Conservation (phyloP, 176 grass and related monocot species). For the sorghum (Sorghum bicolor) region DNA sequence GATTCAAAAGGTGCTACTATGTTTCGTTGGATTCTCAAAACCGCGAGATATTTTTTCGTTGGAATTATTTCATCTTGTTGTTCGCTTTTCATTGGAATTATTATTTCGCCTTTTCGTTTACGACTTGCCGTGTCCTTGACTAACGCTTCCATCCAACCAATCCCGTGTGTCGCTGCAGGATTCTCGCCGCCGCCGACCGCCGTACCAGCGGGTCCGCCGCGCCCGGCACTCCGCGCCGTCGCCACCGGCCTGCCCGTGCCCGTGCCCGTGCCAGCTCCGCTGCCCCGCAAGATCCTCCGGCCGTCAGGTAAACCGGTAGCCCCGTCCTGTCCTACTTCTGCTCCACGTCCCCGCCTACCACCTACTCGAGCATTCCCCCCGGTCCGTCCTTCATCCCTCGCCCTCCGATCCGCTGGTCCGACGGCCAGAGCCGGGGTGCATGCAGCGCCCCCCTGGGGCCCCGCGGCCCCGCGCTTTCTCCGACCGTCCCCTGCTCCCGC, state of each 20-base stretch:
- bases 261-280: not conserved
- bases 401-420: constrained; percentile 18
- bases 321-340: not conserved
- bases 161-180: constrained; percentile 30
- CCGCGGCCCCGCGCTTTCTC: constrained; percentile 10
- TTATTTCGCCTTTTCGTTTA: not conserved
- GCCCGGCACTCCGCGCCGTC: constrained; percentile 10
- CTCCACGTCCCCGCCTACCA: not conserved
- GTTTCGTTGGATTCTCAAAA: not conserved
- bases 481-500: constrained; percentile 24
- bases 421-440: not conserved
- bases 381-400: not conserved
- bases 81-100: not conserved
- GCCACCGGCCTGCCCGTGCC: not conserved
- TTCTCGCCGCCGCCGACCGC: constrained; percentile 32
- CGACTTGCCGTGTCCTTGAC: not conserved
- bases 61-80: not conserved
- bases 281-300: constrained; percentile 39
- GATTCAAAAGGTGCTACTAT: not conserved
- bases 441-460: not conserved
- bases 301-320: constrained; percentile 37
- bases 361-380: not conserved
- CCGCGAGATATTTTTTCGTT: not conserved
- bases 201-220: constrained; percentile 25
- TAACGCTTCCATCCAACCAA: not conserved